phyloP scores from a whole-genome alignment of 179 eudicot genomes.

The Patellifolia procumbens region DNA sequence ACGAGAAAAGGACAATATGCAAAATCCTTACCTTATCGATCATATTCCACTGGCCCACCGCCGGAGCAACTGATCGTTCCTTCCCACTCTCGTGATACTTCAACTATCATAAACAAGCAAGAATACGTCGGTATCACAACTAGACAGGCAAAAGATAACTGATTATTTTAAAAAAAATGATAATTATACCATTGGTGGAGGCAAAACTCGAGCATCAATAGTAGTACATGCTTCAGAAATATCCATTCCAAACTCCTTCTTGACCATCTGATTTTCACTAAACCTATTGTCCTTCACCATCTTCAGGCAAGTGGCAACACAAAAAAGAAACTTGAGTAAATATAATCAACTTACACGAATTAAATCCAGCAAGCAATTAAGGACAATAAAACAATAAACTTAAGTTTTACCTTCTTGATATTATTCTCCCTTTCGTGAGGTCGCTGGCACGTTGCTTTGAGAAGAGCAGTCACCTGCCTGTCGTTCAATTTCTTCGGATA shows the following conservation, averaged over 20 bases:
- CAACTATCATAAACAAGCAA: conserved; percentile 42
- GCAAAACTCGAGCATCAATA: conserved; percentile 78
- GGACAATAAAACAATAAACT: neutral
- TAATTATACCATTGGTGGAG: conserved; percentile 58
- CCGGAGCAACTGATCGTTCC: conserved; percentile 49
- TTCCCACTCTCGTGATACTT: conserved; percentile 55
- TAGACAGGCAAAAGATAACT: neutral
- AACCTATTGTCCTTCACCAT: conserved; percentile 54
- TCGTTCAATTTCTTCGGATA: conserved; percentile 64
- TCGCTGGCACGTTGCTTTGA: conserved; percentile 79
- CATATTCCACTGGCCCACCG: conserved; percentile 87
- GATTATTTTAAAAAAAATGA: neutral
- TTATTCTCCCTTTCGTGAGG: conserved; percentile 56
- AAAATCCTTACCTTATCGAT: conserved; percentile 56
- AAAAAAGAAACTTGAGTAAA: neutral
- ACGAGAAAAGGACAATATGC: neutral
- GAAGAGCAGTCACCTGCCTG: conserved; percentile 59
- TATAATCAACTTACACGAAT: neutral
- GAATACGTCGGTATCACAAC: neutral
- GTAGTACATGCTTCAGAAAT: conserved; percentile 39
- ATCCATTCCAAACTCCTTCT: conserved; percentile 62
- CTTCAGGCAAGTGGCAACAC: conserved; percentile 32
- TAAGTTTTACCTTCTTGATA: conserved; percentile 40
- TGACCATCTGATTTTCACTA: conserved; percentile 37
- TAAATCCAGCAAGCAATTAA: neutral